phyloP scores from a whole-genome alignment of 1,284 basidiomycete species.

The Phlebopus sp. region DNA sequence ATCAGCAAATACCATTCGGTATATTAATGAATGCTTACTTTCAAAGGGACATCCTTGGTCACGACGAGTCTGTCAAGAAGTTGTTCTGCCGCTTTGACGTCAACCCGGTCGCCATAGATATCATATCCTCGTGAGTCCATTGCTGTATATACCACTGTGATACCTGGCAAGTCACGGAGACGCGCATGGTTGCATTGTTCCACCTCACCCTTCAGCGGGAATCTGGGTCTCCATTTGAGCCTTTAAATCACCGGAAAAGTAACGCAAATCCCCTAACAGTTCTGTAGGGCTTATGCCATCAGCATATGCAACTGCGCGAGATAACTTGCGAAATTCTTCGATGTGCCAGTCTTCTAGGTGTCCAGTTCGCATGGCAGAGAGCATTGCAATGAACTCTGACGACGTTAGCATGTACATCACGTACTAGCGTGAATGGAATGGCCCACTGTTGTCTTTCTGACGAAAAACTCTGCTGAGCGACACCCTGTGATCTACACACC shows the following conservation, averaged over 20 bases:
- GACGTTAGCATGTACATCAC: slow-evolving; percentile 1
- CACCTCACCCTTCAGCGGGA: slow-evolving; percentile 25
- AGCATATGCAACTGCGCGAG: slow-evolving; percentile 42
- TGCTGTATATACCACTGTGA: slow-evolving; percentile 15
- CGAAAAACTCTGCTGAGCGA: slow-evolving; percentile 43
- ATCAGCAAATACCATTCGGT: background rate
- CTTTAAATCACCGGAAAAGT: background rate
- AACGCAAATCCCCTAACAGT: slow-evolving; percentile 39
- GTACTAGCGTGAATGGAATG: background rate
- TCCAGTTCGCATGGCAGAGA: slow-evolving; percentile 71
- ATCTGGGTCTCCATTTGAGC: slow-evolving; percentile 13
- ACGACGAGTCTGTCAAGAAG: slow-evolving; percentile 32
- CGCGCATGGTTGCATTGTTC: slow-evolving; percentile 22
- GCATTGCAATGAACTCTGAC: slow-evolving; percentile 64
- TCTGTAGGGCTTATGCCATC: slow-evolving; percentile 65
- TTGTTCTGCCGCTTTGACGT: slow-evolving; percentile 18
- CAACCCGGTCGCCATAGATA: slow-evolving; percentile 20
- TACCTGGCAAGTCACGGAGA: slow-evolving; percentile 18
- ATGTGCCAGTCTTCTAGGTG: slow-evolving; percentile 35
- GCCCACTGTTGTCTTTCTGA: slow-evolving; percentile 43
- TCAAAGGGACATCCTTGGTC: slow-evolving; percentile 31
- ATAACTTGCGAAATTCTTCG: slow-evolving; percentile 42
- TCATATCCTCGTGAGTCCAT: slow-evolving; percentile 29
- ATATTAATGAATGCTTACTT: slow-evolving; percentile 13
- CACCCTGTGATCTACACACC: slow-evolving; percentile 39